Base-by-base conservation (phyloP, 2,329 filamentous ascomycete genomes). In the Monosporascus sp. region DNA sequence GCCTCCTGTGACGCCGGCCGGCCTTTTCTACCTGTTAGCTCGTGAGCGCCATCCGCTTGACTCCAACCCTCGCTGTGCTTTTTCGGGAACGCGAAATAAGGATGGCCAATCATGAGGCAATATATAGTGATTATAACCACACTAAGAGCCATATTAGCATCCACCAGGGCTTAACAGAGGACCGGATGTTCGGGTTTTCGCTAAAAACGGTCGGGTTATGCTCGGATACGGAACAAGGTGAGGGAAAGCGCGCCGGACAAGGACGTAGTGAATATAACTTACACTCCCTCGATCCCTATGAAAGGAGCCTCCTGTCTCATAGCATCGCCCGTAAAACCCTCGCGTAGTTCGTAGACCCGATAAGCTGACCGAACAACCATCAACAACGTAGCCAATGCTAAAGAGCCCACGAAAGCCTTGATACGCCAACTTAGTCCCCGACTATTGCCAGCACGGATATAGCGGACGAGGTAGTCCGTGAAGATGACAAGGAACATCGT, bases 291-390 rank as follows among this genome's bases (percentile, higher is more conserved):
- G 4, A 81, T 62, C 1, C 63, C 72, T 54, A 80, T 76, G 56
- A 80, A 81, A 6, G 75, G 60, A 0, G 63, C 59, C 62, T 81
- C 67, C 27, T 80, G 65, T 44, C 63, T 63, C 47, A 83, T 76
- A 57, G 85, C 61, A 14, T 68, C 61, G 0, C 80, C 81, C 1
- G 52, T 60, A 70, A 81, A 86, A 2, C 83, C 82, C 24, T 80
- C 71, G 52, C 75, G 76, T 54, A 87, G 64, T 67, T 87, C 83
- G 0, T 75, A 78, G 22, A 84, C 75, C 22, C 83, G 75, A 61
- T 83, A 87, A 20, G 78, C 74, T 49, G 78, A 83, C 7, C 83
- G 71, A 18, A 75, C 75, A 43, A 84, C 73, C 57, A 85, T 82
- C 39, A 77, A 74, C 3, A 84, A 35, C 7, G 81, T 80, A 0